Evolutionary conservation across 371 early-diverging fungal genomes (phyloP).

Genomic region (Mucor plumbeus): DNA sequence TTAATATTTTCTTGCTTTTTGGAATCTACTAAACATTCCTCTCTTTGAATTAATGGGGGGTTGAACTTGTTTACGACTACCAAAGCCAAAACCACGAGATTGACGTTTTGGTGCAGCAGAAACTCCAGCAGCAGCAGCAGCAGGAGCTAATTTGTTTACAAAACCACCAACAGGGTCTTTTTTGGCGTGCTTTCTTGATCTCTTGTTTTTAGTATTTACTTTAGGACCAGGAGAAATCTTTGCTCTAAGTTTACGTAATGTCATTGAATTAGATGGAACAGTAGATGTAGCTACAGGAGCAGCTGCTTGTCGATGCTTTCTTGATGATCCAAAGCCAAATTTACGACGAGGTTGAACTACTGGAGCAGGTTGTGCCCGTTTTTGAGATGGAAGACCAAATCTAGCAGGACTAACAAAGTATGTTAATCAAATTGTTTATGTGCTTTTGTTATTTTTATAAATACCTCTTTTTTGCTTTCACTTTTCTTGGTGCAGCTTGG

Average conservation of each 20-base stretch:
- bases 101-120: neutral
- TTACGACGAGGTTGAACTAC: neutral
- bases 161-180: neutral
- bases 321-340: conserved; percentile 4
- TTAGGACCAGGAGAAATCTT: neutral
- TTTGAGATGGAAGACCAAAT: neutral
- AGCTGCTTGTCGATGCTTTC: neutral
- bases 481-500: neutral
- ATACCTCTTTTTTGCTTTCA: neutral
- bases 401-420: neutral
- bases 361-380: neutral
- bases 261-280: conserved; percentile 3
- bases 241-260: neutral
- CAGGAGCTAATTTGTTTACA: neutral
- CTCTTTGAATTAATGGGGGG: neutral
- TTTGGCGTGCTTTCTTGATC: conserved; percentile 1
- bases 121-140: neutral
- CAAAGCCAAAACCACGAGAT: neutral
- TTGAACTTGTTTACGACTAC: neutral
- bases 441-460: too few relatives aligned
- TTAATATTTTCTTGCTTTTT: neutral
- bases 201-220: neutral
- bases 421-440: too few relatives aligned
- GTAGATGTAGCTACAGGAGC: neutral
- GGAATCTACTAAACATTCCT: neutral